Evolutionary conservation across 257 asterid species (phyloP), one percentile per base, ranked within the genome.

Genomic region (Solanum virginianum): DNA sequence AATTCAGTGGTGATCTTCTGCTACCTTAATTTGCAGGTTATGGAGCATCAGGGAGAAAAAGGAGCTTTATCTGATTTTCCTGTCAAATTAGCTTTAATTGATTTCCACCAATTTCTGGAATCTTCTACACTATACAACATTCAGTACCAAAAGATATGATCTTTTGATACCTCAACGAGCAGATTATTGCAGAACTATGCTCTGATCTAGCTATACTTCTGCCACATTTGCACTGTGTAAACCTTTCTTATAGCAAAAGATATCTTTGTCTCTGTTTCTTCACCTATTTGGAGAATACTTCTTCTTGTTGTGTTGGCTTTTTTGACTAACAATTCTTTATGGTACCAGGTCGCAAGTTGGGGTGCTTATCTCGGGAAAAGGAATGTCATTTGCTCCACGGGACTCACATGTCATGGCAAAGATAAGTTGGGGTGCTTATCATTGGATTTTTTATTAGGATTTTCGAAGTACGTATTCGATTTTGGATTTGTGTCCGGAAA

Each of bases 341-440:
- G 85, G 32, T 85, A 83, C 81, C 86, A 95, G 99, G 99, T 94
- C 56, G 98, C 99, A 51, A 94, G 99, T 89, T 95, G 96, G 97
- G 99, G 99, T 55, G 98, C 98, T 7, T 95, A 95, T 89, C 93
- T 32, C 36, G 36, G 36, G 36, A 32, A 32, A 32, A 32, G 36
- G 36, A 32, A 32, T 32, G 36, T 32, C 36, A 32, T 32, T 32
- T 32, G 36, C 36, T 32, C 36, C 36, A 32, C 4, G 36, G 36
- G 36, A 32, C 36, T 32, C 36, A 32, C 36, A 32, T 32, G 36
- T 32, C 36, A 32, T 32, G 36, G 36, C 3, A 32, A 32, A 32
- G 36, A 32, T 32, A 51, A 94, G 99, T 89, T 95, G 97, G 96
- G 99, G 99, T 55, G 98, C 98, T 7, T 95, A 95, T 89, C 92